Conservation (phyloP, 108 stramenopile species). For the Mayamaea pseudoterrestris region DNA sequence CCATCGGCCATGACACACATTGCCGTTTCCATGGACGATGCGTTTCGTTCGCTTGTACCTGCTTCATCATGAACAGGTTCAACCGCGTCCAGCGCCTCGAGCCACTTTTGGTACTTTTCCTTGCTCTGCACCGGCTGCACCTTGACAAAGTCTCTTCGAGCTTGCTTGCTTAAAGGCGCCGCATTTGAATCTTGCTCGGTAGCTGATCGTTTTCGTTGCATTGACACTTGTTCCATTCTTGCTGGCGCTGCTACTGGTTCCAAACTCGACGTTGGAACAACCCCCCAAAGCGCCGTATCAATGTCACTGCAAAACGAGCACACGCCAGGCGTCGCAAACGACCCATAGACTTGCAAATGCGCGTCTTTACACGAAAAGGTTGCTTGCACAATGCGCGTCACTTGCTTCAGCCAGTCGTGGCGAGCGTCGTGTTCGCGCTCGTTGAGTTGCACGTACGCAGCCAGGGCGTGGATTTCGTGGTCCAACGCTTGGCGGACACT, state of each 20-base stretch:
- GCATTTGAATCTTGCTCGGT: too few species aligned
- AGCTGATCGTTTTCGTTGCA: too few species aligned
- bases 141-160: too few species aligned
- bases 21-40: neutral
- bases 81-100: too few species aligned
- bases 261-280: constrained; percentile 15
- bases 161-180: too few species aligned
- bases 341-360: constrained; percentile 50
- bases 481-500: too few species aligned
- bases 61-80: too few species aligned
- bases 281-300: constrained; percentile 64
- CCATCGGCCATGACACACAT: neutral
- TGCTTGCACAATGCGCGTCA: neutral
- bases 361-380: neutral
- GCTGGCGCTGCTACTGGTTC: neutral
- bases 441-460: constrained; percentile 43
- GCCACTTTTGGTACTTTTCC: too few species aligned
- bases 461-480: constrained; percentile 44
- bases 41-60: constrained; percentile 7
- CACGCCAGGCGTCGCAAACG: constrained; percentile 50
- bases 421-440: constrained; percentile 35
- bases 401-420: constrained; percentile 15
- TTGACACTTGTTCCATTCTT: neutral
- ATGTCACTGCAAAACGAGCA: constrained; percentile 66
- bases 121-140: too few species aligned